phyloP scores from a whole-genome alignment of 148 eudicot species.

The Cornus kousa region DNA sequence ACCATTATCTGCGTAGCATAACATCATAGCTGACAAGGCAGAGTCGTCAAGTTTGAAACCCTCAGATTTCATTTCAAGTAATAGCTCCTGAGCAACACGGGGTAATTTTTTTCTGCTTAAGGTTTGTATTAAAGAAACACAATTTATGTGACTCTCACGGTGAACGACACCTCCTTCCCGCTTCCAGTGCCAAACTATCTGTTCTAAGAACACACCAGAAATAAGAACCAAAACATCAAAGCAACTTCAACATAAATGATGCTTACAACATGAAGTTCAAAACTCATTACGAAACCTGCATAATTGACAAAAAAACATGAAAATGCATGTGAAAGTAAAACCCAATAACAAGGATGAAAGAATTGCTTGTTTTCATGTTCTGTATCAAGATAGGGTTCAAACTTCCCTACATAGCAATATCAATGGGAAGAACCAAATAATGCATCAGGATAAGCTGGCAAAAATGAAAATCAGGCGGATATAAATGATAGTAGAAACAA shows the following conservation, averaged over 20 bases:
- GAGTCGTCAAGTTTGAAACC: slow-evolving; percentile 20
- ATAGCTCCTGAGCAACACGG: slow-evolving; percentile 17
- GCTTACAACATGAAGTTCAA: neutral
- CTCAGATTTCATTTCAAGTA: slow-evolving; percentile 21
- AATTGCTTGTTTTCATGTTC: too few relatives aligned
- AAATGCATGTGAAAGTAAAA: too few relatives aligned
- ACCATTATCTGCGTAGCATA: slow-evolving; percentile 52
- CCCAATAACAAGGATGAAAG: too few relatives aligned
- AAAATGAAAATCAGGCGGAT: too few relatives aligned
- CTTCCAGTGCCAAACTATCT: slow-evolving; percentile 20
- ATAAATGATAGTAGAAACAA: too few relatives aligned
- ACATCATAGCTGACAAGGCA: slow-evolving; percentile 37
- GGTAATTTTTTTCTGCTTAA: slow-evolving; percentile 18
- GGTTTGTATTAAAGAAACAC: slow-evolving; percentile 9
- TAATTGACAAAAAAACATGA: too few relatives aligned
- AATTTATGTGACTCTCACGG: neutral
- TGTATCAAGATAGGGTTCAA: too few relatives aligned
- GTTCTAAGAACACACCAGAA: neutral
- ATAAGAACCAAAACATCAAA: neutral
- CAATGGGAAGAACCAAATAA: too few relatives aligned
- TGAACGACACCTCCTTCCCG: slow-evolving; percentile 7
- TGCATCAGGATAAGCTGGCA: too few relatives aligned
- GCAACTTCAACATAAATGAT: neutral
- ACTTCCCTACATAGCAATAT: too few relatives aligned
- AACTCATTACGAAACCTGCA: too few relatives aligned